These are phyloP conservation scores for Musa itinerans DNA, from an alignment of 176 grass and related monocot genomes.

Conservation along the genomic window DNA sequence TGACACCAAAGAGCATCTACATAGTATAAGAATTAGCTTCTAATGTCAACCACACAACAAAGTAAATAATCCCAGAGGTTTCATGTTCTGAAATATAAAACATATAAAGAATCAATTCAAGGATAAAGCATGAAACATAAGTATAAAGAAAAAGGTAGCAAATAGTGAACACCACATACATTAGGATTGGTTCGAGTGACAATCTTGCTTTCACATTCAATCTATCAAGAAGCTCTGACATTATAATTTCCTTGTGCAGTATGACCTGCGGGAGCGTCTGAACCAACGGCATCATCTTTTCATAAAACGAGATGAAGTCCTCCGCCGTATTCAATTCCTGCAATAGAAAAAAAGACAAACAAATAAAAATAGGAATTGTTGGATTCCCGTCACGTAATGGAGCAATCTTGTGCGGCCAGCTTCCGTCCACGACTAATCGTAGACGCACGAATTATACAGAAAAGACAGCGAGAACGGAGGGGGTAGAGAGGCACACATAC, in stretches of 20 bases:
- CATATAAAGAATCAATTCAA: neutral
- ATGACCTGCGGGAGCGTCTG: conserved; percentile 93
- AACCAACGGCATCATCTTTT: conserved; percentile 67
- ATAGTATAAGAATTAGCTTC: too few species aligned
- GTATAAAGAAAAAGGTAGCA: neutral
- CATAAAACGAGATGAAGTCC: conserved; percentile 83
- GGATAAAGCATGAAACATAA: neutral
- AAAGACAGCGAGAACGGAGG: neutral
- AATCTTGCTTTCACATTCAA: conserved; percentile 62
- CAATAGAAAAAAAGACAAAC: conserved; percentile 15
- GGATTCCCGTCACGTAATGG: neutral
- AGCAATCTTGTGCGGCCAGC: neutral
- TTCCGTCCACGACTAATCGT: neutral
- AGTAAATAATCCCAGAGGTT: neutral
- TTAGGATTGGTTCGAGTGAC: conserved; percentile 81
- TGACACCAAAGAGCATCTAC: too few species aligned
- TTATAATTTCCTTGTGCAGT: conserved; percentile 63
- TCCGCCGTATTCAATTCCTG: conserved; percentile 88
- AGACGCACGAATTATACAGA: neutral
- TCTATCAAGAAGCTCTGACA: conserved; percentile 55
- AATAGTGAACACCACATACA: conserved; percentile 34
- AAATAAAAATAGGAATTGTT: conserved; percentile 4
- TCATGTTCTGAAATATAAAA: neutral
- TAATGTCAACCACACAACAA: too few species aligned
- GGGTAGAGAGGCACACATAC: conserved; percentile 27